A percentile compares a stretch with the other conserved stretches of the same genome.
Evolutionary conservation across 768 basidiomycete genomes (phyloP).

Genomic region (Tulasnella sp.): DNA sequence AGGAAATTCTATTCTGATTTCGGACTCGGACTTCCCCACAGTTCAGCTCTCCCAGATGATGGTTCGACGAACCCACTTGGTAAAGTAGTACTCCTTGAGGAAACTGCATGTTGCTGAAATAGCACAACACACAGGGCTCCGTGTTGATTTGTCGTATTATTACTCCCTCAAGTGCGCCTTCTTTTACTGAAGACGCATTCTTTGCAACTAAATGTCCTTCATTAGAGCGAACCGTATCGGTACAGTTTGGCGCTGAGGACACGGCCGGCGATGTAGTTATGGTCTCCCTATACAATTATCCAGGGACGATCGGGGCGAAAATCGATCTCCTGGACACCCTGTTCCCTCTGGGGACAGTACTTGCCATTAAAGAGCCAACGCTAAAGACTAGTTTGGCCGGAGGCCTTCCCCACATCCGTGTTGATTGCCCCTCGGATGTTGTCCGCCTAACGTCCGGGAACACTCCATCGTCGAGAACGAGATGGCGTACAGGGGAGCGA

Average conservation of each 20-base stretch:
- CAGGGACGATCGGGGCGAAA: neutral
- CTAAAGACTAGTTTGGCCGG: neutral
- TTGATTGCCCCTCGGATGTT: slow-evolving; percentile 23
- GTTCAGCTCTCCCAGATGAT: slow-evolving; percentile 3
- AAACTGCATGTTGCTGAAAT: neutral
- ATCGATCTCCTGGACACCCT: slow-evolving; percentile 22
- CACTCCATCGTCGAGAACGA: neutral
- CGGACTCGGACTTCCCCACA: neutral
- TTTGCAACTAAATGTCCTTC: neutral
- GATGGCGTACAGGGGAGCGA: slow-evolving; percentile 2
- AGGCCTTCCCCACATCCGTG: slow-evolving; percentile 9
- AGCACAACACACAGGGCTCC: neutral
- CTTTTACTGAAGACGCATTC: neutral
- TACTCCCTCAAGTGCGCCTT: neutral
- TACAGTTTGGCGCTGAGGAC: slow-evolving; percentile 13
- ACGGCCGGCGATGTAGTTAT: neutral
- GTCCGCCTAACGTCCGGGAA: neutral
- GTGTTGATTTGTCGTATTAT: neutral
- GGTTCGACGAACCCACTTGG: neutral
- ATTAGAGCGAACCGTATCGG: slow-evolving; percentile 13
- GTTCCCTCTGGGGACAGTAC: slow-evolving; percentile 21
- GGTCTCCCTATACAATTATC: slow-evolving; percentile 16
- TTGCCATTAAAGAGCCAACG: slow-evolving; percentile 24
- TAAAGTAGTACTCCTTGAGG: neutral
- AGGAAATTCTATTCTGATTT: neutral